These are phyloP conservation scores for Quambalaria eucalypti DNA, from an alignment of 1,284 basidiomycete species.

Conservation along the genomic window DNA sequence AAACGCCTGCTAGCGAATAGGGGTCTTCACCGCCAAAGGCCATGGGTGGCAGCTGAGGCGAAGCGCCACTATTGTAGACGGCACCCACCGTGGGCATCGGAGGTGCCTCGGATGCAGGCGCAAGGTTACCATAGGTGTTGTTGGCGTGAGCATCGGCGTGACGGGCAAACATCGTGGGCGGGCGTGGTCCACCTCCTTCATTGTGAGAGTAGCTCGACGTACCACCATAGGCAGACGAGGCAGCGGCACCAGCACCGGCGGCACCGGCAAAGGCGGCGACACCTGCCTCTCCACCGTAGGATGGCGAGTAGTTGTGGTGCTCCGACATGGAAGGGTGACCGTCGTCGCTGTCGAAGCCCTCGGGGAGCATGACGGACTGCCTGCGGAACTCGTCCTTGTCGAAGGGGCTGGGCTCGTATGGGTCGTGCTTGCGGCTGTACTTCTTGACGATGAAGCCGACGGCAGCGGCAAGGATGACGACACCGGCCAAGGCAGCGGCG, in stretches of 20 bases:
- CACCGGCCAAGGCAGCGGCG: constrained; percentile 43
- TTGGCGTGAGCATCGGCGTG: constrained; percentile 27
- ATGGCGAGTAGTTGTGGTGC: constrained; percentile 15
- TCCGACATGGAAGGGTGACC: constrained; percentile 29
- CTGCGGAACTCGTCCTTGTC: constrained; percentile 45
- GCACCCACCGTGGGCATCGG: constrained; percentile 22
- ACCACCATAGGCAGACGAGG: constrained; percentile 12
- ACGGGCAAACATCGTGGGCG: constrained; percentile 45
- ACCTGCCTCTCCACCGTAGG: constrained; percentile 1
- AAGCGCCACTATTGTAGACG: constrained; percentile 23
- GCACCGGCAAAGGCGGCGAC: constrained; percentile 6
- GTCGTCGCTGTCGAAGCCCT: constrained; percentile 35
- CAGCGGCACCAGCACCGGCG: constrained; percentile 17
- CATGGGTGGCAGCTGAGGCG: constrained; percentile 28
- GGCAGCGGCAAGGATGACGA: constrained; percentile 43
- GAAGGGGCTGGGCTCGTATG: constrained; percentile 44
- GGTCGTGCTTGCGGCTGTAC: constrained; percentile 32
- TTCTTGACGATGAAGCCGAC: constrained; percentile 45
- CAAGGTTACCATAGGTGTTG: constrained; percentile 3
- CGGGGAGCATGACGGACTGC: constrained; percentile 43
- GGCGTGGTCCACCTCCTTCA: constrained; percentile 41
- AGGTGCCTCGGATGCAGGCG: not conserved
- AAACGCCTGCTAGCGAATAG: constrained; percentile 30
- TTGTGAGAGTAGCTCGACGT: constrained; percentile 16
- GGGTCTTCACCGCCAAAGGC: constrained; percentile 33